Percentiles rank a stretch among this genome's conserved stretches.
Evolutionary conservation across 805 yeast genomes (phyloP).

Genomic region (Lipomyces anomalus): DNA sequence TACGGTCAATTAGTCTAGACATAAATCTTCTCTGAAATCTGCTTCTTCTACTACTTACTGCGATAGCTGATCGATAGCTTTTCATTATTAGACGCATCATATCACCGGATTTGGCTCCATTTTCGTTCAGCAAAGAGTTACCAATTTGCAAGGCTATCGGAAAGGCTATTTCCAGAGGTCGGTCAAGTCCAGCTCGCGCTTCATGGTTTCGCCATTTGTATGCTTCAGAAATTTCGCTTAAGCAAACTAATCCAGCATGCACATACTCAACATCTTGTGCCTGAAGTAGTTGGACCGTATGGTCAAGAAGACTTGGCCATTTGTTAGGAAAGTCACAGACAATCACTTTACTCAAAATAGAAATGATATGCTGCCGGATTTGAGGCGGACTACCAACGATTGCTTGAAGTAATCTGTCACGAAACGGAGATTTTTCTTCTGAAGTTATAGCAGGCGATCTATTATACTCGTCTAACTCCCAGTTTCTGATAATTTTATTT

Average conservation of each 20-base stretch:
- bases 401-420: conserved; percentile 61
- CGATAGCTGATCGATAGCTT: conserved; percentile 67
- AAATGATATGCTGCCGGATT: conserved; percentile 40
- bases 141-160: conserved; percentile 66
- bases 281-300: conserved; percentile 43
- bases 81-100: conserved; percentile 70
- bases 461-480: conserved; percentile 44
- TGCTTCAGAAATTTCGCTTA: conserved; percentile 62
- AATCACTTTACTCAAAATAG: conserved; percentile 48
- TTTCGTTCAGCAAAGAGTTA: conserved; percentile 43
- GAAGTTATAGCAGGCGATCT: conserved; percentile 43
- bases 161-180: conserved; percentile 50
- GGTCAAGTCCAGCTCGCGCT: conserved; percentile 48
- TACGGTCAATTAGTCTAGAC: not conserved
- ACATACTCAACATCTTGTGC: conserved; percentile 41
- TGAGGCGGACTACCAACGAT: conserved; percentile 45
- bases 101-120: conserved; percentile 51
- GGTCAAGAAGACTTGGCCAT: conserved; percentile 53
- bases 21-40: too few relatives aligned
- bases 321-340: conserved; percentile 44
- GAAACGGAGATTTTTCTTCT: conserved; percentile 70
- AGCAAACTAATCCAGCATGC: conserved; percentile 63
- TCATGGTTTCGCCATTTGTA: conserved; percentile 67
- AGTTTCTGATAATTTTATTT: conserved; percentile 59
- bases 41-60: conserved; percentile 23